Conservation (phyloP, 2,329 filamentous ascomycete genomes). For the Eurotiales sp. region DNA sequence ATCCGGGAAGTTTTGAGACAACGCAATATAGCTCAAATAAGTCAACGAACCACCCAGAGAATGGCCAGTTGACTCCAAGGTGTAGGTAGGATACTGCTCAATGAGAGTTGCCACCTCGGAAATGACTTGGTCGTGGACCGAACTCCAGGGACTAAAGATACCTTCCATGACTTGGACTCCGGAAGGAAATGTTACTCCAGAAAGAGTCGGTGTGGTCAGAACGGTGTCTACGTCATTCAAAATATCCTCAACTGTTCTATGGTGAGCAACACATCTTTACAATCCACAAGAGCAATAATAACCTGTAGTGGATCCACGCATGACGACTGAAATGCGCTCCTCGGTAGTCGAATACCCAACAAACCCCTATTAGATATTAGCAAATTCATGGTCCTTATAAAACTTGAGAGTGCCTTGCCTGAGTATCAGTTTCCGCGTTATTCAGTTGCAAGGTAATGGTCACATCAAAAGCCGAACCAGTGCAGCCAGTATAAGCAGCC, state of each 20-base stretch:
- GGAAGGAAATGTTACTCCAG: constrained; percentile 26
- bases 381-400: background rate
- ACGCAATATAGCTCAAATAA: constrained; percentile 29
- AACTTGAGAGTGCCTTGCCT: constrained; percentile 14
- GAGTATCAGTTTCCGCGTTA: constrained; percentile 22
- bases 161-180: constrained; percentile 27
- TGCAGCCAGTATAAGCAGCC: constrained; percentile 27
- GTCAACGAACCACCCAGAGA: constrained; percentile 30
- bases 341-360: constrained; percentile 25
- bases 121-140: constrained; percentile 28
- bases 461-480: constrained; percentile 26
- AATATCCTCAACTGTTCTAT: constrained; percentile 18
- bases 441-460: constrained; percentile 27
- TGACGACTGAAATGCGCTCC: constrained; percentile 27
- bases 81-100: constrained; percentile 26
- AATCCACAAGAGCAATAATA: background rate
- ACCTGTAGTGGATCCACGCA: constrained; percentile 29
- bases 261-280: background rate
- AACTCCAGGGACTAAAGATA: constrained; percentile 25
- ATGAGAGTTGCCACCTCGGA: constrained; percentile 25
- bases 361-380: constrained; percentile 22
- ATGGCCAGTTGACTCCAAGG: constrained; percentile 28
- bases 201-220: constrained; percentile 23
- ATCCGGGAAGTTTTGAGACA: constrained; percentile 28
- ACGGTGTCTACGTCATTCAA: constrained; percentile 25